Percentiles rank a stretch among this genome's conserved stretches.
phyloP scores from a whole-genome alignment of 805 yeast species.

The Starmerella floris region DNA sequence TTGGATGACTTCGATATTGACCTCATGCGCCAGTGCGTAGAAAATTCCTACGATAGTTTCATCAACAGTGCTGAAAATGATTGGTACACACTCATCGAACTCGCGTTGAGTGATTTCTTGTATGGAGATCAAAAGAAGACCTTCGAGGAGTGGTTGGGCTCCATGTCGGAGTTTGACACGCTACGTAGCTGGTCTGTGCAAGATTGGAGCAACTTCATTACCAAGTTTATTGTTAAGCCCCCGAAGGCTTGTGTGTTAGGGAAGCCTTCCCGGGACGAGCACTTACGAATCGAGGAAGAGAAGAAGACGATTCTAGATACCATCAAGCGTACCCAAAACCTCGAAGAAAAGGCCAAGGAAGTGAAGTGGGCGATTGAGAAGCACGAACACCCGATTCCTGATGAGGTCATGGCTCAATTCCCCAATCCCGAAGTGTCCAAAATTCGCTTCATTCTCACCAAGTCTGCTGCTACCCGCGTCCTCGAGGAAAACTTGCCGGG shows the following conservation, averaged over 20 bases:
- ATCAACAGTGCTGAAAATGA: conserved; percentile 33
- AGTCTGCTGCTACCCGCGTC: conserved; percentile 46
- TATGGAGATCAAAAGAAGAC: conserved; percentile 61
- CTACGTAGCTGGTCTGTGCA: conserved; percentile 47
- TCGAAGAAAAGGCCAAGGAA: conserved; percentile 36
- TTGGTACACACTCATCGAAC: conserved; percentile 45
- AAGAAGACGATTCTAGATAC: conserved; percentile 38
- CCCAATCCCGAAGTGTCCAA: conserved; percentile 61
- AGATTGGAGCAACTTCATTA: conserved; percentile 52
- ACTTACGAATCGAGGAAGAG: conserved; percentile 39
- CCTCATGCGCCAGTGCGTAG: conserved; percentile 55
- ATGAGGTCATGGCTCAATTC: conserved; percentile 45
- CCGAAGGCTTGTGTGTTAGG: conserved; percentile 56
- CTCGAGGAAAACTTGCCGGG: conserved; percentile 6
- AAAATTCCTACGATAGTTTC: conserved; percentile 49
- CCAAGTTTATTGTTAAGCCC: conserved; percentile 43
- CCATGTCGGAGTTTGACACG: conserved; percentile 46
- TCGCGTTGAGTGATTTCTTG: conserved; percentile 64
- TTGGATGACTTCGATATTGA: conserved; percentile 43
- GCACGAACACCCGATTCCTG: conserved; percentile 71
- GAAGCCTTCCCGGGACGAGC: conserved; percentile 52
- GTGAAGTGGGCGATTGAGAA: conserved; percentile 49
- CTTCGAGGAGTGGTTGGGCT: conserved; percentile 41
- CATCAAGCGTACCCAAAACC: conserved; percentile 43
- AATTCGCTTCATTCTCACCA: conserved; percentile 58